Base-by-base conservation (phyloP, 306 rosid genomes). In the Rubus idaeus region DNA sequence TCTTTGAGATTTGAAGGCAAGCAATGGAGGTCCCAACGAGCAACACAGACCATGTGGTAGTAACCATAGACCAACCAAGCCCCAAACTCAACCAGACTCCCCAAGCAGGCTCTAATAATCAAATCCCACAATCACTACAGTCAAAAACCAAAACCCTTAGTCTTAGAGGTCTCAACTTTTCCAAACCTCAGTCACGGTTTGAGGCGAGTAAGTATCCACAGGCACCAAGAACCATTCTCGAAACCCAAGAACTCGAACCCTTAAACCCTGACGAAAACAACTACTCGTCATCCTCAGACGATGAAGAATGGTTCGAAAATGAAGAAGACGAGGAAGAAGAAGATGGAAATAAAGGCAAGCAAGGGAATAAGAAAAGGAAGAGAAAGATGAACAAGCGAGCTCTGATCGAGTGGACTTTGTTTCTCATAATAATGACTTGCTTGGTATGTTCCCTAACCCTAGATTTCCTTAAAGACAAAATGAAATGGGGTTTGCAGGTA, bases 111-210 rank as follows among this genome's bases (percentile, higher is more conserved):
- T 14, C 82, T 30, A 30, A 30, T 30, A 30, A 30, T 30, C 35
- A 30, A 63, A 52, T 8, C 52, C 42, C 63, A 51, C 75, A 67
- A 63, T 10, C 63, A 20, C 71, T 42, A 35, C 49, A 45, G 49
- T 3, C 83, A 57, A 83, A 70, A 64, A 53, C 78, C 75, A 81
- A 78, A 55, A 75, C 79, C 13, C 76, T 86, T 14, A 78, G 66
- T 10, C 76, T 86, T 14, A 78, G 66, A 52, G 80, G 89, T 53
- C 82, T 86, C 45, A 78, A 53, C 70, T 78, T 80, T 56, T 86
- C 89, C 21, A 86, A 81, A 70, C 87, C 89, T 13, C 82, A 61
- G 49, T 86, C 89, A 3, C 87, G 89, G 2, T 86, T 86, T 49
- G 85, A 86, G 45, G 89, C 83, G 79, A 51, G 58, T 8, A 75